These are phyloP conservation scores for Gonapodya sp. DNA, from an alignment of 192 early-diverging fungal species.

Conservation along the genomic window DNA sequence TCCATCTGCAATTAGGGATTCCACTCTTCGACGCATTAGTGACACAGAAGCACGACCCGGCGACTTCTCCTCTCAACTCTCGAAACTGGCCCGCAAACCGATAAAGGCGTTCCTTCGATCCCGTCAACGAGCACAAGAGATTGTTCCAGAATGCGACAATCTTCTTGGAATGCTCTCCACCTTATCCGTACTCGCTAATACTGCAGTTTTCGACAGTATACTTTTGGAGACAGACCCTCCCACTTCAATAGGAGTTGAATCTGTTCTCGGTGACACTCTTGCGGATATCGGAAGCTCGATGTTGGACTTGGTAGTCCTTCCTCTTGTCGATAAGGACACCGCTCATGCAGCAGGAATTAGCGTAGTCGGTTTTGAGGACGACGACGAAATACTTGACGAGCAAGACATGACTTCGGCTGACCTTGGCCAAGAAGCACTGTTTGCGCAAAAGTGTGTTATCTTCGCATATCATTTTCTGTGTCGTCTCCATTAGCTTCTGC, in stretches of 20 bases:
- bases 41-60: background rate
- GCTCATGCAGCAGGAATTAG: background rate
- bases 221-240: background rate
- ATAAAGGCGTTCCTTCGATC: background rate
- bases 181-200: background rate
- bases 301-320: background rate
- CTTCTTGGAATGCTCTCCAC: background rate
- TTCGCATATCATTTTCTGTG: background rate
- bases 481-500: background rate
- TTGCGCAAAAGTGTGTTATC: background rate
- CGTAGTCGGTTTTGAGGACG: background rate
- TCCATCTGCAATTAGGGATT: no score
- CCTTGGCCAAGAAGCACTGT: background rate
- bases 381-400: no score
- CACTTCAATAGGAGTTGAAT: background rate
- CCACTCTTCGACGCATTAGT: background rate
- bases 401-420: background rate
- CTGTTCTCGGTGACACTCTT: background rate
- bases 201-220: background rate
- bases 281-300: background rate
- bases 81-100: background rate
- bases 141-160: background rate
- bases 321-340: background rate
- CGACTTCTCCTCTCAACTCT: background rate
- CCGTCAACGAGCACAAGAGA: background rate